These are phyloP conservation scores for Colletotrichum brevisporum DNA, from an alignment of 2,329 filamentous ascomycete genomes.

Conservation along the genomic window DNA sequence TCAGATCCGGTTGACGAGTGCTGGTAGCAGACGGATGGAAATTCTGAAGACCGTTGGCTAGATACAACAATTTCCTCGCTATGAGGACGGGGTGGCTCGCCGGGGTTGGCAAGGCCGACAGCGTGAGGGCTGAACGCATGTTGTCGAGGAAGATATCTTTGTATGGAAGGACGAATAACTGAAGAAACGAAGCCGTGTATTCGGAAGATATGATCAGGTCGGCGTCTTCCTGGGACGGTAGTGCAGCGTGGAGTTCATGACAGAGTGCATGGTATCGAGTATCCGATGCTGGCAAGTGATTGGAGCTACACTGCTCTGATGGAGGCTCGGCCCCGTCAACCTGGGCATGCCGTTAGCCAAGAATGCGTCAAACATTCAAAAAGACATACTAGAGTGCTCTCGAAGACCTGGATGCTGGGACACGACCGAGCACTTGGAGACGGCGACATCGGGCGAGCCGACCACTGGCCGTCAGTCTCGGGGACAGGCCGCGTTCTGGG, in stretches of 20 bases:
- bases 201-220: slow-evolving; percentile 1
- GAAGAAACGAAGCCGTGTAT: neutral
- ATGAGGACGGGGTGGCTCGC: slow-evolving; percentile 8
- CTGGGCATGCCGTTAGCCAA: neutral
- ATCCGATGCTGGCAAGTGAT: neutral
- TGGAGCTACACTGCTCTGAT: neutral
- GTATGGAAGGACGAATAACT: slow-evolving; percentile 6
- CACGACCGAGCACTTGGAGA: neutral
- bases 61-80: slow-evolving; percentile 1
- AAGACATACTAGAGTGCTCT: neutral
- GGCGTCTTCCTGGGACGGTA: slow-evolving; percentile 2
- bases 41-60: slow-evolving; percentile 17
- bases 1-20: slow-evolving; percentile 28
- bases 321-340: neutral
- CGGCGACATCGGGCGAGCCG: neutral
- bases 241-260: neutral
- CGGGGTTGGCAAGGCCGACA: neutral
- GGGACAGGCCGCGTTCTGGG: neutral
- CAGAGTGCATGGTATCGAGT: neutral
- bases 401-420: slow-evolving; percentile 11
- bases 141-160: slow-evolving; percentile 5
- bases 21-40: slow-evolving; percentile 45
- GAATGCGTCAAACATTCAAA: neutral
- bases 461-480: neutral
- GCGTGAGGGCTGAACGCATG: neutral